A percentile compares a stretch with the other conserved stretches of the same genome.
Conservation (phyloP, 78 protist genomes). For the Acrasis kona region DNA sequence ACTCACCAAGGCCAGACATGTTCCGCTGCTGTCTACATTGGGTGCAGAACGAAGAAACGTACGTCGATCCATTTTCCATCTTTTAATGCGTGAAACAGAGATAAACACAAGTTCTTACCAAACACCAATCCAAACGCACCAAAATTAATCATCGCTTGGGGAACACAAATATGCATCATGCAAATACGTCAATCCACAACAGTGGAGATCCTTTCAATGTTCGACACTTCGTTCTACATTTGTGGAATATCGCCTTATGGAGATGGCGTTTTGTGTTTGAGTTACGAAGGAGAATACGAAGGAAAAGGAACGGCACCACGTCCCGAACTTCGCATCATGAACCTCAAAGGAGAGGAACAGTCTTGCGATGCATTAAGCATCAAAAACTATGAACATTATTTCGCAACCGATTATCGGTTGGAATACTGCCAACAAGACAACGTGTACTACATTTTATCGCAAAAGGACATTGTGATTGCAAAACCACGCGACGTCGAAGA, state of each 20-base stretch:
- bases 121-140: no score
- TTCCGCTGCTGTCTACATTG: conserved; percentile 60
- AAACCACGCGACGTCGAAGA: conserved; percentile 69
- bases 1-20: conserved; percentile 2
- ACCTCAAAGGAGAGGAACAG: background rate
- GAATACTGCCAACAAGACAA: conserved; percentile 18
- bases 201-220: background rate
- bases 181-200: background rate
- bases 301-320: background rate
- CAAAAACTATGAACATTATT: conserved; percentile 47
- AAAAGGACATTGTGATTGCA: conserved; percentile 69
- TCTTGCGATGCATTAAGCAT: conserved; percentile 24
- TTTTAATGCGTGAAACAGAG: no score
- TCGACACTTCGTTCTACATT: background rate
- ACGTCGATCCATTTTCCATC: no score
- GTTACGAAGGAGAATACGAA: background rate
- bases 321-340: background rate
- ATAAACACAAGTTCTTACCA: no score
- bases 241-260: background rate
- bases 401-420: conserved; percentile 49
- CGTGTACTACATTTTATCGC: conserved; percentile 68
- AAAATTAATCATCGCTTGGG: background rate
- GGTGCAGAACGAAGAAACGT: conserved; percentile 45
- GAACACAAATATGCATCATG: background rate
- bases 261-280: background rate